Conservation (phyloP, 371 early-diverging fungal species). For the Mucor circinelloides region DNA sequence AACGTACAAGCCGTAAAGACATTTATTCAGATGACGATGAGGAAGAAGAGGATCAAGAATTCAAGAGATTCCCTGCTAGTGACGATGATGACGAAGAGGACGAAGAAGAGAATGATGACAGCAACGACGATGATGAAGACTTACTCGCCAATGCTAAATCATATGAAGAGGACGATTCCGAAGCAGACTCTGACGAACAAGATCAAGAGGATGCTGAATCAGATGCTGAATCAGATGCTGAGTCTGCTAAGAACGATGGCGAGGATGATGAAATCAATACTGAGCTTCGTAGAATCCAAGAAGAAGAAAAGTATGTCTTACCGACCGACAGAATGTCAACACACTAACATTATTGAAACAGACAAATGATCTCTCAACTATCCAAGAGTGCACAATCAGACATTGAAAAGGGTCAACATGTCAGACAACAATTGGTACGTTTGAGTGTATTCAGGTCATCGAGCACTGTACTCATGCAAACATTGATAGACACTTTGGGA, state of each 20-base stretch:
- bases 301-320: slow-evolving; percentile 73
- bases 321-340: not conserved
- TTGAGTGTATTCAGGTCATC: not conserved
- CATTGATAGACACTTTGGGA: slow-evolving; percentile 77
- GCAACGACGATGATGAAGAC: slow-evolving; percentile 47
- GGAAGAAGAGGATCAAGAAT: slow-evolving; percentile 10
- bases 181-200: slow-evolving; percentile 17
- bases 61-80: slow-evolving; percentile 37
- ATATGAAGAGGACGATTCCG: slow-evolving; percentile 9
- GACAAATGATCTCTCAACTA: slow-evolving; percentile 66
- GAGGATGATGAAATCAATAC: slow-evolving; percentile 51
- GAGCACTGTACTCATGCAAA: too few relatives aligned
- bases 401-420: slow-evolving; percentile 88
- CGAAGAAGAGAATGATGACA: slow-evolving; percentile 16
- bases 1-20: slow-evolving; percentile 65
- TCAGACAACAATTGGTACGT: slow-evolving; percentile 68
- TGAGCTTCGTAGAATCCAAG: slow-evolving; percentile 75
- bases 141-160: slow-evolving; percentile 12
- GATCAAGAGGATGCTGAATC: slow-evolving; percentile 21
- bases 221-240: slow-evolving; percentile 27
- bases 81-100: slow-evolving; percentile 22
- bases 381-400: slow-evolving; percentile 76
- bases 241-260: slow-evolving; percentile 17
- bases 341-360: slow-evolving; percentile 6
- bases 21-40: slow-evolving; percentile 58